Percentiles rank a stretch among this genome's conserved stretches.
These are phyloP conservation scores for Carex arenaria DNA, from an alignment of 202 grass and related monocot genomes.

Conservation along the genomic window DNA sequence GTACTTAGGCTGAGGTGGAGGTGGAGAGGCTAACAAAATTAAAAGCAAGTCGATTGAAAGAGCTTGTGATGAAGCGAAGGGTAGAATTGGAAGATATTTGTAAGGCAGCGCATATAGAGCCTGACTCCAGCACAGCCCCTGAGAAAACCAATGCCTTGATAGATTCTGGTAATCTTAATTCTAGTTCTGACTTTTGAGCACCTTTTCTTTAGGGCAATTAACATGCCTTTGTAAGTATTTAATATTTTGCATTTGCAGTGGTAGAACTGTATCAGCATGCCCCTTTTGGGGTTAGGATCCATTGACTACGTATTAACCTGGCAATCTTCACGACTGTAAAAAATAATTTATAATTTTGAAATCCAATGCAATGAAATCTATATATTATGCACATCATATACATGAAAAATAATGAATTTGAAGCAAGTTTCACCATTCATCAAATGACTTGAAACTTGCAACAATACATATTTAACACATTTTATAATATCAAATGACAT, in stretches of 20 bases:
- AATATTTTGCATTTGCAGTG: not conserved
- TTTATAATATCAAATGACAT: conserved; percentile 3
- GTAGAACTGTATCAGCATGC: not conserved
- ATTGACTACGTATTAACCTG: not conserved
- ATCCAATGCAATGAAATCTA: not conserved
- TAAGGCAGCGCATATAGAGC: conserved; percentile 73
- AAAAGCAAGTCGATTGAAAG: conserved; percentile 81
- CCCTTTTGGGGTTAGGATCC: not conserved
- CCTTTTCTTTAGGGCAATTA: not conserved
- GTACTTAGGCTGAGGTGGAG: conserved; percentile 44
- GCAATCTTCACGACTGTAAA: not conserved
- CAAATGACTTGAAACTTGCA: too few relatives aligned
- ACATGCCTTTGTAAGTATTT: not conserved
- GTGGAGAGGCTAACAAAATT: conserved; percentile 73
- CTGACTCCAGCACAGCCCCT: conserved; percentile 68
- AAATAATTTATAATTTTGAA: not conserved
- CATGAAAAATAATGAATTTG: too few relatives aligned
- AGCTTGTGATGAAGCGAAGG: conserved; percentile 75
- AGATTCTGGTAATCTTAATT: conserved; percentile 54
- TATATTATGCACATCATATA: not conserved
- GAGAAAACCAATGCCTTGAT: conserved; percentile 78
- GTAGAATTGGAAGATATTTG: conserved; percentile 88
- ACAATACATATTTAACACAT: not conserved
- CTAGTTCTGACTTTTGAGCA: not conserved
- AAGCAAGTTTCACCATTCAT: too few relatives aligned